A percentile compares a stretch with the other conserved stretches of the same genome.
These are phyloP conservation scores for Colletotrichum orbiculare DNA, from an alignment of 2,329 filamentous ascomycete genomes.

Conservation along the genomic window DNA sequence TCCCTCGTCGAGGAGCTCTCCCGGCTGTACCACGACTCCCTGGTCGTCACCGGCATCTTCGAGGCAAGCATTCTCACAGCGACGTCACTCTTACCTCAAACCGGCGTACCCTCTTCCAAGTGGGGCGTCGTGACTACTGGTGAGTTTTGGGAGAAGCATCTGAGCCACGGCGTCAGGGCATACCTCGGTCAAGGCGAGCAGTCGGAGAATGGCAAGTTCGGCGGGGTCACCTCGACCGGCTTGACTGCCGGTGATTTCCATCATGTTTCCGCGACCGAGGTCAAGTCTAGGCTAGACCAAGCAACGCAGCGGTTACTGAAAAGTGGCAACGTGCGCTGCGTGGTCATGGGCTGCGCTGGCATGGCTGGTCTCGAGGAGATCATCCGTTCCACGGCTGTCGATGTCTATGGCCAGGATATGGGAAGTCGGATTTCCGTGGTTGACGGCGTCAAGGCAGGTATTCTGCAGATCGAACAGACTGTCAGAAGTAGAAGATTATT, in stretches of 20 bases:
- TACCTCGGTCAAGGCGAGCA: constrained; percentile 67
- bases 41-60: constrained; percentile 84
- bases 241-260: constrained; percentile 85
- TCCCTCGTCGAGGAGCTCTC: constrained; percentile 74
- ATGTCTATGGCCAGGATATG: constrained; percentile 69
- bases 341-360: constrained; percentile 89
- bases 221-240: constrained; percentile 85
- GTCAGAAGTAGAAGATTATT: constrained; percentile 57
- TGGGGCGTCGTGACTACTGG: constrained; percentile 95
- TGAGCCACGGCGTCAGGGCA: constrained; percentile 71
- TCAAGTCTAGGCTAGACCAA: constrained; percentile 73
- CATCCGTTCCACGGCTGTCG: constrained; percentile 75
- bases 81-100: constrained; percentile 61
- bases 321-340: constrained; percentile 68
- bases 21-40: constrained; percentile 38
- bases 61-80: constrained; percentile 80
- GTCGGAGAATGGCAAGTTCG: constrained; percentile 66
- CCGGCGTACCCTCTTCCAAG: constrained; percentile 47
- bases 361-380: constrained; percentile 88
- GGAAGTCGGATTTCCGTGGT: constrained; percentile 73
- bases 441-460: constrained; percentile 81
- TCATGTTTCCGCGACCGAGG: constrained; percentile 70
- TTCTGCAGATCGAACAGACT: constrained; percentile 69
- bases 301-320: constrained; percentile 75
- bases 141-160: constrained; percentile 81